Conservation (phyloP, 495 filamentous ascomycete species). For the Talaromyces liani region DNA sequence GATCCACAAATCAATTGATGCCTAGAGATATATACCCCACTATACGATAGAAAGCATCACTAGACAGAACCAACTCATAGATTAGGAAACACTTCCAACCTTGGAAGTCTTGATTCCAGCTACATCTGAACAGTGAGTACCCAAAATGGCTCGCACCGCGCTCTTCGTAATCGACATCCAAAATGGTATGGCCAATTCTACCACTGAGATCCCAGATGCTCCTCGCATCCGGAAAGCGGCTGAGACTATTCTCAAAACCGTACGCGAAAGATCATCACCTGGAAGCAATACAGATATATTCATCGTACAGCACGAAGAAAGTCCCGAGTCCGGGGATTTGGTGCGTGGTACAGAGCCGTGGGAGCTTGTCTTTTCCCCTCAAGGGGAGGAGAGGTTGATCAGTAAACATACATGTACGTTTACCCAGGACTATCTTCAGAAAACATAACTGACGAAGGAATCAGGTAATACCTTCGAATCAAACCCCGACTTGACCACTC, state of each 20-base stretch:
- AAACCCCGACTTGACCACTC: constrained; percentile 18
- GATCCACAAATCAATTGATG: too few species aligned
- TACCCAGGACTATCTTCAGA: not conserved
- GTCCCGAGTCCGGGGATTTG: constrained; percentile 14
- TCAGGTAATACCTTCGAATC: constrained; percentile 20
- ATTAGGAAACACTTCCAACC: too few species aligned
- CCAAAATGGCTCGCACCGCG: constrained; percentile 8
- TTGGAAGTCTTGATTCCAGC: too few species aligned
- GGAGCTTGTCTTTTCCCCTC: constrained; percentile 24
- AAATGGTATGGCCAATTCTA: constrained; percentile 17
- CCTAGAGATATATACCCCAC: not conserved
- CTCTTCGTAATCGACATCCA: constrained; percentile 31
- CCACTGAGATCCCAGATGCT: constrained; percentile 17
- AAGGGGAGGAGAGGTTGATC: constrained; percentile 7
- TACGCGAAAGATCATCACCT: not conserved
- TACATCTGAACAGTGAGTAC: not conserved
- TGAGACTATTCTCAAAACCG: not conserved
- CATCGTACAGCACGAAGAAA: constrained; percentile 24
- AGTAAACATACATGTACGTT: constrained; percentile 19
- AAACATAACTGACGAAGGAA: not conserved
- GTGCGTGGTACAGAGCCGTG: constrained; percentile 18
- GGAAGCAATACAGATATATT: not conserved
- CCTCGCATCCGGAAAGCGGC: constrained; percentile 11
- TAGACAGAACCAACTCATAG: too few species aligned
- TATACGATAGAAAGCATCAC: too few species aligned